These are phyloP conservation scores for Thelonectria rubi DNA, from an alignment of 2,329 filamentous ascomycete genomes.

Conservation along the genomic window DNA sequence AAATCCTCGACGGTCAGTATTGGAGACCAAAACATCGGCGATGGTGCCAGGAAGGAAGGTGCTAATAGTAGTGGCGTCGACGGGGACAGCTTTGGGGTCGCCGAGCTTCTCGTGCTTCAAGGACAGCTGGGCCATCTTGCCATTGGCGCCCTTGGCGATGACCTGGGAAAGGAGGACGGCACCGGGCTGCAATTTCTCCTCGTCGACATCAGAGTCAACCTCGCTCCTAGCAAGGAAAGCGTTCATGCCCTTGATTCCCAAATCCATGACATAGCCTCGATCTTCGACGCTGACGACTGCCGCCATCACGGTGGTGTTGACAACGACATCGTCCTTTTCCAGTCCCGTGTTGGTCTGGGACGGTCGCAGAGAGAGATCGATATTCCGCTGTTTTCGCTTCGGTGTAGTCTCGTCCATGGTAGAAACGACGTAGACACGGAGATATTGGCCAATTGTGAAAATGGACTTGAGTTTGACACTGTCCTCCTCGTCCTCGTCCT, in stretches of 20 bases:
- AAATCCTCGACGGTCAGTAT: conserved; percentile 78
- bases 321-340: conserved; percentile 74
- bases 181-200: conserved; percentile 79
- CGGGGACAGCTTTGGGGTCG: conserved; percentile 71
- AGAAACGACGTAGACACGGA: conserved; percentile 84
- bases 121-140: conserved; percentile 88
- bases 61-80: conserved; percentile 85
- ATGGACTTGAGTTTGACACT: conserved; percentile 77
- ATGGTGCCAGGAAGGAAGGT: conserved; percentile 92
- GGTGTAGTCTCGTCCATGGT: conserved; percentile 72
- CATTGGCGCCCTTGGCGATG: conserved; percentile 76
- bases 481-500: conserved; percentile 59
- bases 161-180: conserved; percentile 86
- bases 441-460: conserved; percentile 86
- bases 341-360: conserved; percentile 80
- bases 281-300: conserved; percentile 93
- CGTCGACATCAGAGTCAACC: conserved; percentile 70
- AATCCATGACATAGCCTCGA: conserved; percentile 92
- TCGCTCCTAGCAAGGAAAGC: conserved; percentile 90
- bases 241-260: conserved; percentile 77
- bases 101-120: conserved; percentile 75
- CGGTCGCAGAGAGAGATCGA: conserved; percentile 88
- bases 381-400: conserved; percentile 77
- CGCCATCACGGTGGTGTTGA: conserved; percentile 84
- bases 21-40: conserved; percentile 83